phyloP scores from a whole-genome alignment of 257 asterid species.

The Jacaranda copaia region DNA sequence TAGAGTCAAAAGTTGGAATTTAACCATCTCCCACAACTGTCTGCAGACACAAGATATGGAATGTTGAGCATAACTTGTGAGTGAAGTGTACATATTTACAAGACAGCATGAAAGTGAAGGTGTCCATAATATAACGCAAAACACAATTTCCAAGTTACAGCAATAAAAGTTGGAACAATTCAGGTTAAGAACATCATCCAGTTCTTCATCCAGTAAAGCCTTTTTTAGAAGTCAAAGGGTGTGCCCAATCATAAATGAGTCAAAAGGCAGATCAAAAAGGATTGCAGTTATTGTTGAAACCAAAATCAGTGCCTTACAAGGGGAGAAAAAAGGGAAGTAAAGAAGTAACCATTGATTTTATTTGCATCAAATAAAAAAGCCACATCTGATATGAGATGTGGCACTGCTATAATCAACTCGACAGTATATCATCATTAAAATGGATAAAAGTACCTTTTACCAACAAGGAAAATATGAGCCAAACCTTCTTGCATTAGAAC shows the following conservation, averaged over 20 bases:
- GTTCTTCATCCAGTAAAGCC: too few species aligned
- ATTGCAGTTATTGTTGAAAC: not conserved
- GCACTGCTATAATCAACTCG: not conserved
- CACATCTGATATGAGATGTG: not conserved
- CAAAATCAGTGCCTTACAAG: not conserved
- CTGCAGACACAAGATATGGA: too few species aligned
- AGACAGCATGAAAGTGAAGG: too few species aligned
- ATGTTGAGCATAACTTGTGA: too few species aligned
- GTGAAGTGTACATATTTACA: too few species aligned
- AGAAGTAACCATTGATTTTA: not conserved
- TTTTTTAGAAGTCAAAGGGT: not conserved
- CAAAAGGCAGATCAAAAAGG: not conserved
- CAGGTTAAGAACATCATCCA: too few species aligned
- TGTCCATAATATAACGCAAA: too few species aligned
- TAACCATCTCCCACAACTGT: too few species aligned
- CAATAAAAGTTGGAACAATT: too few species aligned
- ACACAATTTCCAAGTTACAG: too few species aligned
- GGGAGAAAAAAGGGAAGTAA: not conserved
- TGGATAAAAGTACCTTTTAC: constrained; percentile 70
- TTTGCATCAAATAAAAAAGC: not conserved
- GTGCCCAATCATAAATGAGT: not conserved
- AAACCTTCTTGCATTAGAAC: constrained; percentile 98
- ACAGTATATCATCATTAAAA: constrained; percentile 22
- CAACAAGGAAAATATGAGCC: constrained; percentile 83
- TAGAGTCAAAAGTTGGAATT: too few species aligned